Evolutionary conservation across 2,329 filamentous ascomycete genomes (phyloP), one percentile per base, ranked within the genome.

Genomic region (Colletotrichum sp.): DNA sequence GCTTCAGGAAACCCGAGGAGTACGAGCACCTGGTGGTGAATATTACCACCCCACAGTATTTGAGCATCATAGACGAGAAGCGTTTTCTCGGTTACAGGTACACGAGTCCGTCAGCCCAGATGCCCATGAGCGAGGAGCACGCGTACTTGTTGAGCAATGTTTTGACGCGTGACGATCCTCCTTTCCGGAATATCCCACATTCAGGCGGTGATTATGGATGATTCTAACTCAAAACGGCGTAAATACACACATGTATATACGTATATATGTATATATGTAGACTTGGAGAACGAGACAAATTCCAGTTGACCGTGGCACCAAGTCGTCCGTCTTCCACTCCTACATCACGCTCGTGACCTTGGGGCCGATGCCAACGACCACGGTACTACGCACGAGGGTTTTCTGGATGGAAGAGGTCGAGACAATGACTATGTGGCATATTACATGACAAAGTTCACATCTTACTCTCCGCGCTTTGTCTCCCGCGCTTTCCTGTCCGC

Each of bases 331-430:
- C 12, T 1, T 32, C 1, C 28, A 21, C 9, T 30, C 4, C 13
- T 28, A n/a, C 15, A 34, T 13, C 30, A 9, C 8, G 8, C 18
- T 30, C 52, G 13, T 16, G 7, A 1, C 39, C 0, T 0, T 0
- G 28, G 5, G 18, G 18, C 18, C 16, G 18, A n/a, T 44, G 39
- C 18, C 39, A n/a, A 44, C 18, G 1, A 44, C 8, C 18, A 44
- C 16, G 18, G 39, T 0, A 44, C 16, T 0, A 44, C 0, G 2
- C 39, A 44, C 0, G 16, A n/a, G 0, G 28, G 16, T 1, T 44
- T n/a, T 7, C 39, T 44, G 4, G 39, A 44, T 18, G 39, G 16
- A 44, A 10, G 39, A n/a, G 8, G 5, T 44, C 0, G 13, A 44
- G 39, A n/a, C 16, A n/a, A n/a, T 44, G 39, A 0, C 15, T 18